phyloP scores from a whole-genome alignment of 805 yeast genomes.

The Saccharomycopsis sp. region DNA sequence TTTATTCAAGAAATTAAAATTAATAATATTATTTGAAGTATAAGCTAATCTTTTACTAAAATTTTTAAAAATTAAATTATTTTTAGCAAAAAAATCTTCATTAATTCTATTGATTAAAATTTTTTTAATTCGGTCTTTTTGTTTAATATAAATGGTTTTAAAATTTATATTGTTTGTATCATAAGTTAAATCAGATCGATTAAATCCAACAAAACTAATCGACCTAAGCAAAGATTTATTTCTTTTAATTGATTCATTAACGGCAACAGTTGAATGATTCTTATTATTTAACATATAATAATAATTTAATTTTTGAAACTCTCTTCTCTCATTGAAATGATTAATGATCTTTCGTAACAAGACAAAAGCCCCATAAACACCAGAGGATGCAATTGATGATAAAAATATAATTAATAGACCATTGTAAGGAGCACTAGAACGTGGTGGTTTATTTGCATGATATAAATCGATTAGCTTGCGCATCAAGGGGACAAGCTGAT shows the following conservation, averaged over 20 bases:
- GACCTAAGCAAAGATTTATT: conserved; percentile 18
- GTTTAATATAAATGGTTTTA: conserved; percentile 19
- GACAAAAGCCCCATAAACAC: conserved; percentile 14
- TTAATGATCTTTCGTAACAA: conserved; percentile 8
- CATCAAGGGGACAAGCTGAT: background rate
- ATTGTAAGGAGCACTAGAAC: conserved; percentile 8
- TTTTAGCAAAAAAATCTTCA: conserved; percentile 18
- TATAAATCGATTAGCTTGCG: background rate
- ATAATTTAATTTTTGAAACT: conserved; percentile 15
- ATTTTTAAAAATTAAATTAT: conserved; percentile 19
- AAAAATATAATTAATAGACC: conserved; percentile 11
- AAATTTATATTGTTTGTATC: conserved; percentile 10
- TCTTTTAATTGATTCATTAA: conserved; percentile 2
- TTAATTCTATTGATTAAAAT: conserved; percentile 18
- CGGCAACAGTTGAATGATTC: background rate
- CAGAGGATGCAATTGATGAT: conserved; percentile 13
- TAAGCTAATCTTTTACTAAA: conserved; percentile 9
- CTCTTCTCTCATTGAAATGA: conserved; percentile 14
- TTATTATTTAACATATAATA: conserved; percentile 17
- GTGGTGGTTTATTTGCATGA: conserved; percentile 2
- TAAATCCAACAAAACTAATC: conserved; percentile 20
- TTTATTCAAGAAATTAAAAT: conserved; percentile 67
- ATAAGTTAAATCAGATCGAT: conserved; percentile 5
- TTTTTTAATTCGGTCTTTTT: conserved; percentile 18
- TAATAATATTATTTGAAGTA: conserved; percentile 24